These are phyloP conservation scores for Begonia loranthoides DNA, from an alignment of 306 rosid species.

Conservation along the genomic window DNA sequence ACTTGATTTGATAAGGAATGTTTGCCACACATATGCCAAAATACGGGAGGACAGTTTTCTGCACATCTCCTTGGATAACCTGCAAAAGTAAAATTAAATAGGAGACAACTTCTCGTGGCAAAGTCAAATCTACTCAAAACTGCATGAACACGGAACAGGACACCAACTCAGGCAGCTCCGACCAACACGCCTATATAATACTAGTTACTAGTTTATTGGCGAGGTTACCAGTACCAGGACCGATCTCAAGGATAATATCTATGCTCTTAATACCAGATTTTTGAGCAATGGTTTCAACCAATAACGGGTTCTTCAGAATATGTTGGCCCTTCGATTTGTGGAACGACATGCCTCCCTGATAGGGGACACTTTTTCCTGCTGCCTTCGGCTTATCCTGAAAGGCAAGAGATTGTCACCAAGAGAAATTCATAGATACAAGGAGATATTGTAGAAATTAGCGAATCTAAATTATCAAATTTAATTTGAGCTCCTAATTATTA, in stretches of 20 bases:
- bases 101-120: background rate
- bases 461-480: too few species aligned
- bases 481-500: too few species aligned
- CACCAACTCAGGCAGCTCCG: slow-evolving; percentile 53
- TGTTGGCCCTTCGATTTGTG: slow-evolving; percentile 55
- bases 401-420: too few species aligned
- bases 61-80: slow-evolving; percentile 84
- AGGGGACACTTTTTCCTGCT: slow-evolving; percentile 18
- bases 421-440: too few species aligned
- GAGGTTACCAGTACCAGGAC: slow-evolving; percentile 53
- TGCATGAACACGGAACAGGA: too few species aligned
- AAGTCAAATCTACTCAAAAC: too few species aligned
- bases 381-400: slow-evolving; percentile 21
- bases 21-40: slow-evolving; percentile 89
- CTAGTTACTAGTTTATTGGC: slow-evolving; percentile 37
- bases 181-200: slow-evolving; percentile 43
- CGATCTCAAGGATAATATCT: slow-evolving; percentile 39
- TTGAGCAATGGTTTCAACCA: slow-evolving; percentile 37
- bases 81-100: slow-evolving; percentile 11
- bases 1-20: slow-evolving; percentile 88
- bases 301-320: slow-evolving; percentile 37
- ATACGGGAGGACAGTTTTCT: slow-evolving; percentile 79
- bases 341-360: slow-evolving; percentile 44
- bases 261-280: slow-evolving; percentile 42
- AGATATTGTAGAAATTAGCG: too few species aligned